Conservation (phyloP, 805 yeast genomes). For the Cyberlindnera sargentensis region DNA sequence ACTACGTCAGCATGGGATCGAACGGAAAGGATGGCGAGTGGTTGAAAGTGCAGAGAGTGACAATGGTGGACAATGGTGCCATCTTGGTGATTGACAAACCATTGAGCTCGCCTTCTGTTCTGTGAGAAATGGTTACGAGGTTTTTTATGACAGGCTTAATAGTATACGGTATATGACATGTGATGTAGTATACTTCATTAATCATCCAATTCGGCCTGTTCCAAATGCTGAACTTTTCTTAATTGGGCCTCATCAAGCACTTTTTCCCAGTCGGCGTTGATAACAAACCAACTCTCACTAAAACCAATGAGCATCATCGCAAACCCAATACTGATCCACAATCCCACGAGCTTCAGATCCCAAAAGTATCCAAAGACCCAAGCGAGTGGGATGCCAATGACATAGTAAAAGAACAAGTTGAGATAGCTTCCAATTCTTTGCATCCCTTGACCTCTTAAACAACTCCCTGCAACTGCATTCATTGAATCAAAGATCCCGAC, state of each 20-base stretch:
- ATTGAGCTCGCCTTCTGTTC: conserved; percentile 4
- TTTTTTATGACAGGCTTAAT: not conserved
- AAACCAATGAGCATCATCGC: conserved; percentile 38
- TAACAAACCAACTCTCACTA: conserved; percentile 36
- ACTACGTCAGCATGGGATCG: conserved; percentile 26
- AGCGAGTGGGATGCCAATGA: conserved; percentile 67
- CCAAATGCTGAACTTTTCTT: conserved; percentile 29
- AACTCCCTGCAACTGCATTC: conserved; percentile 66
- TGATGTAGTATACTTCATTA: not conserved
- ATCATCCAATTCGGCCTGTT: conserved; percentile 7
- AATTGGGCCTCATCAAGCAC: conserved; percentile 36
- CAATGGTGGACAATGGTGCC: conserved; percentile 39
- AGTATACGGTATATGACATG: not conserved
- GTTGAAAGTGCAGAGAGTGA: conserved; percentile 27
- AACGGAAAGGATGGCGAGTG: conserved; percentile 30
- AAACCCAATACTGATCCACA: conserved; percentile 66
- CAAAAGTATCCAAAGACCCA: conserved; percentile 44
- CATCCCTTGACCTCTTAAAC: conserved; percentile 81
- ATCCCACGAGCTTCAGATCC: conserved; percentile 42
- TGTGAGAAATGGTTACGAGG: not conserved
- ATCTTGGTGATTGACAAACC: conserved; percentile 32
- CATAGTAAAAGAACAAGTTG: conserved; percentile 61
- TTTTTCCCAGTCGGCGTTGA: conserved; percentile 43
- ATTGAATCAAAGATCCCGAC: conserved; percentile 67
- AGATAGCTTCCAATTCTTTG: conserved; percentile 72